Evolutionary conservation across 2,329 filamentous ascomycete genomes (phyloP).

Genomic region (Epichloe festucae): DNA sequence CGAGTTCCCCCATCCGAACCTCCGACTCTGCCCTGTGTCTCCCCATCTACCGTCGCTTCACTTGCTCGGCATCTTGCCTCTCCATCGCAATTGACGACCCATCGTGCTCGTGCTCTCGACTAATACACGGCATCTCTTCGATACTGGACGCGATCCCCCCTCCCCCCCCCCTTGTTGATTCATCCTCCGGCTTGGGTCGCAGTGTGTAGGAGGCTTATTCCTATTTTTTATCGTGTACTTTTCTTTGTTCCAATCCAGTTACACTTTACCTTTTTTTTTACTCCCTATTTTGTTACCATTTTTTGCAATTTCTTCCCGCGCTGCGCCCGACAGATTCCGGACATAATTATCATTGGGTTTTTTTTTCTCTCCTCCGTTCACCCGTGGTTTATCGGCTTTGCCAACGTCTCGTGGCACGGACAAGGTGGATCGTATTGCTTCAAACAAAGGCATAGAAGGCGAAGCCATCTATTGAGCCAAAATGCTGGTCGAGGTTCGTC

Average conservation of each 20-base stretch:
- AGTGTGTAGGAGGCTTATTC: not conserved
- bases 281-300: not conserved
- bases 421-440: constrained; percentile 9
- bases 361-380: not conserved
- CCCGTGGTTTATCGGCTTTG: not conserved
- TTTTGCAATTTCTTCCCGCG: not conserved
- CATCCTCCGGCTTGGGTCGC: constrained; percentile 1
- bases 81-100: constrained; percentile 3
- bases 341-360: not conserved
- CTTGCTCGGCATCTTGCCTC: constrained; percentile 3
- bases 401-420: constrained; percentile 3
- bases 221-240: not conserved
- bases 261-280: not conserved
- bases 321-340: not conserved
- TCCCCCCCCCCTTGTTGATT: not conserved
- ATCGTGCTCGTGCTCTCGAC: not conserved
- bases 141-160: not conserved
- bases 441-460: constrained; percentile 7
- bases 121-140: not conserved
- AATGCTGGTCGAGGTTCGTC: constrained; percentile 27
- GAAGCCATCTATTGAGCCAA: constrained; percentile 7
- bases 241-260: not conserved
- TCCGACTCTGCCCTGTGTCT: constrained; percentile 3
- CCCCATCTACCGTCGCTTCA: constrained; percentile 4
- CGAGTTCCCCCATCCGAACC: not conserved